Evolutionary conservation across 2,329 filamentous ascomycete species (phyloP), one percentile per base, ranked within the genome.

Genomic region (Escovopsis sp.): DNA sequence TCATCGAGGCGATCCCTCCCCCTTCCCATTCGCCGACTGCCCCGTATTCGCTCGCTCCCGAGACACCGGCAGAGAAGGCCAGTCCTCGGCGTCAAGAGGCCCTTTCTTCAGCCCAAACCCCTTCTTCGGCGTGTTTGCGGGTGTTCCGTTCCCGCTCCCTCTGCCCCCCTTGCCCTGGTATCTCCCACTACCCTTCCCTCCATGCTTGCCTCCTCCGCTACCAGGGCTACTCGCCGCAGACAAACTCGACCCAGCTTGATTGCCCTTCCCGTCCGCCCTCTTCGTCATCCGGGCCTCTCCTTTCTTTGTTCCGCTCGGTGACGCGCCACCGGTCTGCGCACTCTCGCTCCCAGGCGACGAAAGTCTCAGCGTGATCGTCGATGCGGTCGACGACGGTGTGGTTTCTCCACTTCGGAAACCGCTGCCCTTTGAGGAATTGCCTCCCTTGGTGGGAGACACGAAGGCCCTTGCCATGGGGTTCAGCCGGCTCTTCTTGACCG

Each of bases 11-110:
- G 14, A 27, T 20, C 36, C 36, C 25, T 29, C 16, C 10, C 36
- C 36, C 36, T 25, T 25, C n/a, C 35, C 16, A 8, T 14, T 15
- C n/a, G 13, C 25, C n/a, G 51, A 51, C 27, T 52, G 48, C 12
- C 34, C 37, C 4, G 52, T 43, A 20, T 43, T 20, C 30, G 43
- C 53, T 8, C 51, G 48, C n/a, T 53, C 50, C 13, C 51, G 51
- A 37, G 52, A 50, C 31, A 42, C 45, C 24, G 50, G 50, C 32
- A 56, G 41, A 6, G 46, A 53, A 15, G 53, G 53, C 51, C 53
- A 58, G 12, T 56, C 49, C 1, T 54, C 47, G 8, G 42, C 48
- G 40, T 42, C 44, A 30, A 46, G 41, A 20, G 15, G 11, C 11
- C 43, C 27, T 35, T 12, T 38, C 33, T 40, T 35, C 20, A 11